A percentile compares a stretch with the other conserved stretches of the same genome.
phyloP scores from a whole-genome alignment of 1,284 basidiomycete species.

The Ustilago tritici region DNA sequence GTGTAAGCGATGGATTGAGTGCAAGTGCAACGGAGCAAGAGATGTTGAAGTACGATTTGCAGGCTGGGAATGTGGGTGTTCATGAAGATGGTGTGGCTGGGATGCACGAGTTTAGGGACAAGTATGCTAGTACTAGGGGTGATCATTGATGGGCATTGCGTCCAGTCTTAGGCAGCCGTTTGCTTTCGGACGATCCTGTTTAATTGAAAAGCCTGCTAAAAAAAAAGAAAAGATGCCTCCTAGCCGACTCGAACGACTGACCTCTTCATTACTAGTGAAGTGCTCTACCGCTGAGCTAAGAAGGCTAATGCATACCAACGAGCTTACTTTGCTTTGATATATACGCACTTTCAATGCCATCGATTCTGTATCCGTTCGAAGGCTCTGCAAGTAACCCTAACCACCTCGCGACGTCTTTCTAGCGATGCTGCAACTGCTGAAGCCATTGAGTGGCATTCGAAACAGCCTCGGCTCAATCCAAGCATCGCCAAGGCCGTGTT shows the following conservation, averaged over 20 bases:
- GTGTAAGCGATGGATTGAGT: constrained; percentile 2
- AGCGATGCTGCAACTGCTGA: neutral
- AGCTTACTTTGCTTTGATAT: too few species aligned
- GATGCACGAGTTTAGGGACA: constrained; percentile 41
- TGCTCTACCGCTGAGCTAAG: constrained; percentile 60
- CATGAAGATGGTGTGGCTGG: constrained; percentile 45
- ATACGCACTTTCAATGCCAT: too few species aligned
- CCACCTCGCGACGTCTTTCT: too few species aligned
- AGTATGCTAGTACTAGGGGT: constrained; percentile 38
- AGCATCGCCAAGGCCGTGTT: neutral
- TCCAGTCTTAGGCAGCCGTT: neutral
- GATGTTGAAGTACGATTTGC: constrained; percentile 51
- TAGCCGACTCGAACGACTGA: constrained; percentile 58
- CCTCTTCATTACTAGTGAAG: constrained; percentile 57
- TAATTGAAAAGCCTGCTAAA: neutral
- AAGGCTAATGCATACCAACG: constrained; percentile 1
- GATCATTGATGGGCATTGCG: constrained; percentile 31
- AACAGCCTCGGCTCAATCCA: neutral
- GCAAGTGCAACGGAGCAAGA: constrained; percentile 36
- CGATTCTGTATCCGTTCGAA: too few species aligned
- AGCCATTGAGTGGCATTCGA: neutral
- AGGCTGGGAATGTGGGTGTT: constrained; percentile 9
- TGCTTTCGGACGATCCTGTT: neutral
- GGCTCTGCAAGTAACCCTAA: too few species aligned
- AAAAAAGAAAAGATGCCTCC: constrained; percentile 43